These are phyloP conservation scores for Dimargaris cristalligena DNA, from an alignment of 192 early-diverging fungal species.

Conservation along the genomic window DNA sequence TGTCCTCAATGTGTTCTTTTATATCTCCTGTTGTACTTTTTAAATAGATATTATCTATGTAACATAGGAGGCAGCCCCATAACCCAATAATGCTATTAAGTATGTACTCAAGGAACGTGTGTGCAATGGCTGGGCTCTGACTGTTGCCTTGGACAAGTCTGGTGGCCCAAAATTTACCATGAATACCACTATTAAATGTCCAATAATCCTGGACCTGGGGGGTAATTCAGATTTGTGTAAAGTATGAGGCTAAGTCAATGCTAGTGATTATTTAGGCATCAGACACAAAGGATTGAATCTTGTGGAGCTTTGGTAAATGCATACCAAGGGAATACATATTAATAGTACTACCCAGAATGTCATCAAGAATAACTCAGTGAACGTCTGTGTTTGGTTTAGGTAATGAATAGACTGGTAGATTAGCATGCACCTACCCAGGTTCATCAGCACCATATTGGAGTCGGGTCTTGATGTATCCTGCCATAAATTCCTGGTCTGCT, in stretches of 20 bases:
- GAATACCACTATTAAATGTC: background rate
- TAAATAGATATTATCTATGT: conserved; percentile 24
- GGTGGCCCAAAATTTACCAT: background rate
- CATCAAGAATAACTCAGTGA: conserved; percentile 13
- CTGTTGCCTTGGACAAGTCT: conserved; percentile 18
- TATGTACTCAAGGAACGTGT: conserved; percentile 8
- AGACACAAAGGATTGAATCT: conserved; percentile 8
- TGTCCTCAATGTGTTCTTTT: conserved; percentile 12
- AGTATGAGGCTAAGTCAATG: conserved; percentile 10
- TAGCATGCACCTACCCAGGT: background rate
- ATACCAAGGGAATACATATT: conserved; percentile 16
- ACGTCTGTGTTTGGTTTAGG: conserved; percentile 1
- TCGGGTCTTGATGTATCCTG: background rate
- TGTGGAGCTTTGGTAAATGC: conserved; percentile 7
- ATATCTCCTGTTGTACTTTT: conserved; percentile 7
- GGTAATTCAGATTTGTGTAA: conserved; percentile 1
- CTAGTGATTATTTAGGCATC: conserved; percentile 2
- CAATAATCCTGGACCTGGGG: conserved; percentile 11
- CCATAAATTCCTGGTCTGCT: conserved; percentile 3
- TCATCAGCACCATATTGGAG: background rate
- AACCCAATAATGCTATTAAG: background rate
- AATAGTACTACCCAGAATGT: conserved; percentile 11
- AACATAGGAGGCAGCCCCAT: conserved; percentile 12
- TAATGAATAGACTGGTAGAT: background rate
- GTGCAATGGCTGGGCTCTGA: conserved; percentile 15